Base-by-base conservation (phyloP, 2,329 filamentous ascomycete genomes). In the Pseudogymnoascus sp. region DNA sequence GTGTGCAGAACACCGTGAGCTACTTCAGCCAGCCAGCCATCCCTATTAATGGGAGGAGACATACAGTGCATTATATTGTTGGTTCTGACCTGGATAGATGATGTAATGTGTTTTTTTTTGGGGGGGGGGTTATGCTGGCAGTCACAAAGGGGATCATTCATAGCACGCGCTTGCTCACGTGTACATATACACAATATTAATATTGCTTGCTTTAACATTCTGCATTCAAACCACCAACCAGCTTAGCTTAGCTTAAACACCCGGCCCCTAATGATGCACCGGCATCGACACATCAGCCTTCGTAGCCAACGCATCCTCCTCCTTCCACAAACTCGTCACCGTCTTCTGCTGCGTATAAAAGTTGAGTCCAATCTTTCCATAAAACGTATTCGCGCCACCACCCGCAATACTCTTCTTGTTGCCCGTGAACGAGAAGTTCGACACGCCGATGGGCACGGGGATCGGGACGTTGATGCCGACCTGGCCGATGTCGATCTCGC, bases 271-370 rank as follows among this genome's bases (percentile, higher is more conserved):
- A 40, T 67, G 62, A 62, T 88, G 84, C 35, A 84, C 88, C 18
- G 93, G 93, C 93, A 97, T 97, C 65, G 90, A 84, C 9, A 96
- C 91, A 71, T 88, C 86, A 14, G 93, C 93, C 83, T 93, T 93
- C 68, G 87, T 89, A 62, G 86, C 88, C 59, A 95, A 83, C 0
- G 91, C 93, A 78, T 97, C 93, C 71, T 93, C 87, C 65, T 84
- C 86, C 72, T 86, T 86, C 95, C 95, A 99, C 74, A 96, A 78
- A 68, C 91, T 88, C 61, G 95, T 99, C 59, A 99, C 95, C 2
- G 95, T 99, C 89, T 99, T 97, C 73, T 90, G 84, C 79, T 97
- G 95, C 2, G 95, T 99, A 77, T 96, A 97, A 75, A 99, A 99
- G 73, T 90, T 88, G 74, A 99, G 78, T 23, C 93, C 95, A 0